These are phyloP conservation scores for Silene vulgaris DNA, from an alignment of 179 eudicot genomes.

Conservation along the genomic window DNA sequence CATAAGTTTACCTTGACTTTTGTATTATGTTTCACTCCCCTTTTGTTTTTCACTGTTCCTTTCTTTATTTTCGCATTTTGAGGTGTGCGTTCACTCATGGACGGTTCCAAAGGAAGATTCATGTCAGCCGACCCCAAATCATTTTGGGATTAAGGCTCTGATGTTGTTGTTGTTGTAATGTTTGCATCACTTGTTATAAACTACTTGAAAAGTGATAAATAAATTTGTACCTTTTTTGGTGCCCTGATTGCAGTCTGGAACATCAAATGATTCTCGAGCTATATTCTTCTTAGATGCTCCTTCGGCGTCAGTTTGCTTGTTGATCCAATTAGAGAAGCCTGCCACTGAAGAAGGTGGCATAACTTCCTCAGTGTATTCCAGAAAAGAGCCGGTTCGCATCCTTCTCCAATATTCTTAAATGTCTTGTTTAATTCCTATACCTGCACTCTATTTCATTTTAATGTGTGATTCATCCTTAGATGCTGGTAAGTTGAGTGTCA, in stretches of 20 bases:
- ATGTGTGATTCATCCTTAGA: neutral
- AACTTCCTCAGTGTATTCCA: constrained; percentile 92
- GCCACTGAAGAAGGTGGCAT: constrained; percentile 98
- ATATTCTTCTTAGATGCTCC: constrained; percentile 92
- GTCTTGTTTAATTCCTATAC: neutral
- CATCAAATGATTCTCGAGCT: constrained; percentile 66
- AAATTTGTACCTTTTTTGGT: neutral
- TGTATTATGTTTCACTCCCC: too few species aligned
- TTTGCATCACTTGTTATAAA: constrained; percentile 9
- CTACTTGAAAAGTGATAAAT: neutral
- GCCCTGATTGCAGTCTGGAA: constrained; percentile 42
- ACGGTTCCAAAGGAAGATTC: too few species aligned
- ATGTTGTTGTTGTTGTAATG: neutral
- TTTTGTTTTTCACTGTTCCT: neutral
- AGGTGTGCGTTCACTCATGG: too few species aligned
- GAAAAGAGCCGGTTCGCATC: constrained; percentile 81
- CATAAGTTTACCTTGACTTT: too few species aligned
- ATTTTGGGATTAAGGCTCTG: too few species aligned
- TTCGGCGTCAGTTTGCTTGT: constrained; percentile 88
- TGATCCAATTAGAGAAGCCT: constrained; percentile 93
- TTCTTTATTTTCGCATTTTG: neutral
- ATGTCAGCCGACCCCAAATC: too few species aligned
- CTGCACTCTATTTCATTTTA: neutral
- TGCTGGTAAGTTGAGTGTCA: constrained; percentile 9
- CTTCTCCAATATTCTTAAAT: neutral